phyloP scores from a whole-genome alignment of 2,329 filamentous ascomycete species.

The Curvularia sp. region DNA sequence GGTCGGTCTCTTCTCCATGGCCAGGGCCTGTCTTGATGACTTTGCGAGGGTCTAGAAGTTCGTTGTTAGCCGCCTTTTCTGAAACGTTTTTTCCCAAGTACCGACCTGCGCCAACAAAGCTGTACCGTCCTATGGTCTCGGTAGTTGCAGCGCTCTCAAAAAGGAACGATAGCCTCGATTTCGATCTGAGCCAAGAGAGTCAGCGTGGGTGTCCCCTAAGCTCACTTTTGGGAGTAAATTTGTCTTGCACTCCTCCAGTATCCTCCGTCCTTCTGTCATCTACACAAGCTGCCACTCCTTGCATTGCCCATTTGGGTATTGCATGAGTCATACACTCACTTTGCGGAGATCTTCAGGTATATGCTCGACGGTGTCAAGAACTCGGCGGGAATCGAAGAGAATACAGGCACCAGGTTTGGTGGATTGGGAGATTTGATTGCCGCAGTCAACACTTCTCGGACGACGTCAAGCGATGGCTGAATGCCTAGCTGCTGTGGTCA shows the following conservation, averaged over 20 bases:
- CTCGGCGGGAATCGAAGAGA: slow-evolving; percentile 86
- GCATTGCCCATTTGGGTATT: slow-evolving; percentile 1
- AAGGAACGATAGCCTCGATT: slow-evolving; percentile 85
- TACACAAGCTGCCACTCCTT: background rate
- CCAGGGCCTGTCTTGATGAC: slow-evolving; percentile 87
- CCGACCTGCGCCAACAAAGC: slow-evolving; percentile 84
- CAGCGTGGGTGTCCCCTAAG: slow-evolving; percentile 12
- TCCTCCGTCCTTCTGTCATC: background rate
- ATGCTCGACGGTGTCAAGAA: slow-evolving; percentile 93
- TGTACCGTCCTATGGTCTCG: slow-evolving; percentile 92
- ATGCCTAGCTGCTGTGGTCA: slow-evolving; percentile 53
- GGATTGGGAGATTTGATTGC: slow-evolving; percentile 61
- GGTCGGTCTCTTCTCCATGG: slow-evolving; percentile 83
- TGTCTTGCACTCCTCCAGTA: background rate
- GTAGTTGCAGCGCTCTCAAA: slow-evolving; percentile 93
- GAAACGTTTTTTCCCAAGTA: slow-evolving; percentile 33
- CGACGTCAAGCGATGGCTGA: slow-evolving; percentile 68
- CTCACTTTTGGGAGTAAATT: background rate
- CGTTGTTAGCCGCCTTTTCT: slow-evolving; percentile 6
- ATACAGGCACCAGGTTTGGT: slow-evolving; percentile 82
- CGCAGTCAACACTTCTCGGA: slow-evolving; percentile 63
- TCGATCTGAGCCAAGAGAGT: slow-evolving; percentile 51
- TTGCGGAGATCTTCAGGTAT: slow-evolving; percentile 86
- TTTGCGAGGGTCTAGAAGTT: slow-evolving; percentile 67
- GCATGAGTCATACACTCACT: slow-evolving; percentile 62